These are phyloP conservation scores for Cynanchum wilfordii DNA, from an alignment of 257 asterid species.

Conservation along the genomic window DNA sequence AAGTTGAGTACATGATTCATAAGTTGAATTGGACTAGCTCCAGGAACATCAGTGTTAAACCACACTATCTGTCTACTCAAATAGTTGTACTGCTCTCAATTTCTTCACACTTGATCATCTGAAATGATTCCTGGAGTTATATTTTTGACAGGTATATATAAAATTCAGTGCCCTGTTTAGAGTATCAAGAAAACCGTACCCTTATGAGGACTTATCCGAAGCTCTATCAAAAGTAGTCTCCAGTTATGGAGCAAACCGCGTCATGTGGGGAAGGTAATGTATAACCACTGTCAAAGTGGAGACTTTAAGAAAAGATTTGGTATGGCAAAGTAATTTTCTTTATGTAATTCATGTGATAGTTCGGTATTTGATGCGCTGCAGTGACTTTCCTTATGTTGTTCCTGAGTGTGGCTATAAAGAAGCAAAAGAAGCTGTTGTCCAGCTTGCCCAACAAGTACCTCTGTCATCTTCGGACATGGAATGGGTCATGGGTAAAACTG, in stretches of 20 bases:
- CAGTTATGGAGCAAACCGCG: slow-evolving; percentile 64
- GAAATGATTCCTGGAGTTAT: neutral
- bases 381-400: slow-evolving; percentile 72
- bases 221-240: slow-evolving; percentile 47
- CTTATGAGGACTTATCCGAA: slow-evolving; percentile 51
- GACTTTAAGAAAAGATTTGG: neutral
- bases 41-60: neutral
- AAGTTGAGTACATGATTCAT: neutral
- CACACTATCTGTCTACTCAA: neutral
- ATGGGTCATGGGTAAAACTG: slow-evolving; percentile 73
- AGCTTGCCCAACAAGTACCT: slow-evolving; percentile 34
- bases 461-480: slow-evolving; percentile 50
- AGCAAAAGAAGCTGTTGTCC: slow-evolving; percentile 55
- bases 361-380: slow-evolving; percentile 23
- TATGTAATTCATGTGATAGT: neutral
- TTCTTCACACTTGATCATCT: neutral
- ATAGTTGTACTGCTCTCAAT: neutral
- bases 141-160: slow-evolving; percentile 49
- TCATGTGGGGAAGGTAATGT: slow-evolving; percentile 94
- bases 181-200: slow-evolving; percentile 58
- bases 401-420: slow-evolving; percentile 74
- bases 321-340: neutral
- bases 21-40: neutral
- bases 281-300: neutral
- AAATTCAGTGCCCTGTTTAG: slow-evolving; percentile 77